Evolutionary conservation across 805 yeast genomes (phyloP).

Genomic region (Saccharomycopsis lassenensis): DNA sequence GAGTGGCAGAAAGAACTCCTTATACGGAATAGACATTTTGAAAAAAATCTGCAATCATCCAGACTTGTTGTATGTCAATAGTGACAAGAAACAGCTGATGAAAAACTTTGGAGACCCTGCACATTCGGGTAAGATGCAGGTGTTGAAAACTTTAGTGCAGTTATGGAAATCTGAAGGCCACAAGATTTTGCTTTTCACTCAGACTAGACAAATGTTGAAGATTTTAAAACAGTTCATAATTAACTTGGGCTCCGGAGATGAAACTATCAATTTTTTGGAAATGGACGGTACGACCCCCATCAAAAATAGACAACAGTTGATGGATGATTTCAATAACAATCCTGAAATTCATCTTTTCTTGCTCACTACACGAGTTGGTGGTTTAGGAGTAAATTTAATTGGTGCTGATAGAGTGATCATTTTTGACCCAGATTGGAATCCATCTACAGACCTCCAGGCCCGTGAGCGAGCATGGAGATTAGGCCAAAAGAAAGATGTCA

Average conservation of each 20-base stretch:
- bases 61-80: slow-evolving; percentile 43
- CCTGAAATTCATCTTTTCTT: slow-evolving; percentile 53
- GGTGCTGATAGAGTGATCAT: slow-evolving; percentile 94
- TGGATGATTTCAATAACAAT: slow-evolving; percentile 67
- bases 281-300: slow-evolving; percentile 96
- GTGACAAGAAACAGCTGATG: slow-evolving; percentile 22
- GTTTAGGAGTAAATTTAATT: slow-evolving; percentile 84
- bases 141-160: slow-evolving; percentile 59
- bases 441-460: slow-evolving; percentile 95
- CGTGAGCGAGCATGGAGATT: slow-evolving; percentile 95
- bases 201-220: slow-evolving; percentile 88
- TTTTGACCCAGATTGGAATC: slow-evolving; percentile 98
- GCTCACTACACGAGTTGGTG: slow-evolving; percentile 92
- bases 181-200: slow-evolving; percentile 78
- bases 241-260: slow-evolving; percentile 25
- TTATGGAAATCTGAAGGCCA: slow-evolving; percentile 73
- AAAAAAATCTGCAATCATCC: slow-evolving; percentile 97
- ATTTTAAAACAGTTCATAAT: slow-evolving; percentile 63
- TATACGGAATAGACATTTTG: slow-evolving; percentile 82
- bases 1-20: slow-evolving; percentile 66
- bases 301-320: slow-evolving; percentile 61
- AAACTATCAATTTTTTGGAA: slow-evolving; percentile 43
- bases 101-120: slow-evolving; percentile 42
- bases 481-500: slow-evolving; percentile 88
- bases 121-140: slow-evolving; percentile 85